Evolutionary conservation across 2,329 filamentous ascomycete species (phyloP).

Genomic region (Penicillium psychrosexuale): DNA sequence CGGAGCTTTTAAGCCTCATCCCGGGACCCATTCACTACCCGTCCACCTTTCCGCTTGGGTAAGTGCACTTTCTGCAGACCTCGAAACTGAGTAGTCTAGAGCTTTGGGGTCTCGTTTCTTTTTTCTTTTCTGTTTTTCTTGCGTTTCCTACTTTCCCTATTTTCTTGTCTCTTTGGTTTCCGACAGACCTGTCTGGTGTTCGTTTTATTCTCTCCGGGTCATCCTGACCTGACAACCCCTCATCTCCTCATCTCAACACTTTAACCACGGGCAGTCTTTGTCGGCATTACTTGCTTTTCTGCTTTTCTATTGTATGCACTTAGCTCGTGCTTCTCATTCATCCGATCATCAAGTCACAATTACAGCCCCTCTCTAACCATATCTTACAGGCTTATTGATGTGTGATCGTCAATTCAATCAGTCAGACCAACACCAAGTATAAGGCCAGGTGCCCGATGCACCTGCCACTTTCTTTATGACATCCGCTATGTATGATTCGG

Average conservation of each 20-base stretch:
- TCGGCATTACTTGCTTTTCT: background rate
- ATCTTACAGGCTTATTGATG: conserved; percentile 4
- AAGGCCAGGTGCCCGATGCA: conserved; percentile 8
- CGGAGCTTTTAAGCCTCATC: conserved; percentile 23
- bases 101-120: background rate
- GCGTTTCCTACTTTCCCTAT: background rate
- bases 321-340: background rate
- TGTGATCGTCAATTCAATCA: background rate
- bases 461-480: conserved; percentile 28
- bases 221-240: conserved; percentile 3
- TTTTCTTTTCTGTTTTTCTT: background rate
- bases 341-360: background rate
- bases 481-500: conserved; percentile 41
- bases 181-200: background rate
- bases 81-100: background rate
- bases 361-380: background rate
- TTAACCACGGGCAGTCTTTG: background rate
- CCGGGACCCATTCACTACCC: conserved; percentile 9
- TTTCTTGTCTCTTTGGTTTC: background rate
- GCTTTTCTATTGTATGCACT: background rate
- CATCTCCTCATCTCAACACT: conserved; percentile 3
- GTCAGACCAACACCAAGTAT: background rate
- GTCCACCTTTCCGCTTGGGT: conserved; percentile 10
- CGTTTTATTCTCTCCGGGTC: background rate
- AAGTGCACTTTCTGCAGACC: conserved; percentile 9